Percentiles rank a stretch among this genome's conserved stretches.
These are phyloP conservation scores for Epichloe hybrida DNA, from an alignment of 2,329 filamentous ascomycete genomes.

Conservation along the genomic window DNA sequence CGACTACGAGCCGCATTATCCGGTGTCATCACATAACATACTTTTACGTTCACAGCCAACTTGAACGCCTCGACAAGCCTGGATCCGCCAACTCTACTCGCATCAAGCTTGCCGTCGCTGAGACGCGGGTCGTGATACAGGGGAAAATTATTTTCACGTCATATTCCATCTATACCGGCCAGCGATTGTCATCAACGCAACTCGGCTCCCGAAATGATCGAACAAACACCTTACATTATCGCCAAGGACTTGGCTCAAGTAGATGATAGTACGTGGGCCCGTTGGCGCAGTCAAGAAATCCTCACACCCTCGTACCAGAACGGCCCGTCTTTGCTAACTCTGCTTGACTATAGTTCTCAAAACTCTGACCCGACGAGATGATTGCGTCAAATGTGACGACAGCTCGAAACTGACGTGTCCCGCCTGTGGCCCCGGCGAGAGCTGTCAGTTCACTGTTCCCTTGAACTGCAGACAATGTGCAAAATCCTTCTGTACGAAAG, in stretches of 20 bases:
- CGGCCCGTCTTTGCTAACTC: not conserved
- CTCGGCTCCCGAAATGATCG: conserved; percentile 3
- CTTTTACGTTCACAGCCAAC: not conserved
- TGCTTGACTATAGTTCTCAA: conserved; percentile 11
- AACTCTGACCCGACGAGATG: conserved; percentile 25
- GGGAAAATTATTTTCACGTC: not conserved
- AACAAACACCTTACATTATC: conserved; percentile 5
- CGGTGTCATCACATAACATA: not conserved
- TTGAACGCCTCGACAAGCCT: not conserved
- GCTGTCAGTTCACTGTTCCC: conserved; percentile 33
- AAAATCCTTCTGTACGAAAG: conserved; percentile 30
- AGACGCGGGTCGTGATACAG: not conserved
- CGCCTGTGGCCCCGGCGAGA: conserved; percentile 25
- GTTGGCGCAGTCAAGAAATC: not conserved
- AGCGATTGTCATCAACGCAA: conserved; percentile 1
- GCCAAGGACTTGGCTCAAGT: conserved; percentile 19
- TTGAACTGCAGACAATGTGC: conserved; percentile 34
- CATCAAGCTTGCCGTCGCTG: not conserved
- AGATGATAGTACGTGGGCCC: conserved; percentile 15
- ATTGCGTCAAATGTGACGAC: conserved; percentile 34
- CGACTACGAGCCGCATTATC: conserved; percentile 4
- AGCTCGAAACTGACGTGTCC: conserved; percentile 30
- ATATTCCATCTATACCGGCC: not conserved
- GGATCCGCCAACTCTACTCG: not conserved
- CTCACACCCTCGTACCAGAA: not conserved